Conservation (phyloP, 257 asterid species). For the Solanum tarijense region DNA sequence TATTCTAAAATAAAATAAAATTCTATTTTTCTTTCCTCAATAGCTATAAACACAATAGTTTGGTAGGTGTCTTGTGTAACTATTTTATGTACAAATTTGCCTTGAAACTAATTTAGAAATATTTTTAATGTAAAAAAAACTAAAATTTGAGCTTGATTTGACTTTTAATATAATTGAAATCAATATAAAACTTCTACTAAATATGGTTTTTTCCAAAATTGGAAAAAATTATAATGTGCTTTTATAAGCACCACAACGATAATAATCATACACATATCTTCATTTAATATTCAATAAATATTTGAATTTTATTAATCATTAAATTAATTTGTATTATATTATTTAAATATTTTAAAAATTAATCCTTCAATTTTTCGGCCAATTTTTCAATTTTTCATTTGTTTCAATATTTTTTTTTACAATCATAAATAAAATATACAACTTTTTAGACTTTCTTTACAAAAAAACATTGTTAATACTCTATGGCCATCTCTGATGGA, state of each 20-base stretch:
- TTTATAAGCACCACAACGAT: not conserved
- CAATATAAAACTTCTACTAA: not conserved
- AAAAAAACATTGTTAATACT: not conserved
- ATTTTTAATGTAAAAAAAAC: too few relatives aligned
- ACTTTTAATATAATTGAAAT: too few relatives aligned
- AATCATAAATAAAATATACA: not conserved
- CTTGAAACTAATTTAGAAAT: too few relatives aligned
- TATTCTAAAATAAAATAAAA: too few relatives aligned
- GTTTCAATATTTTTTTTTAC: not conserved
- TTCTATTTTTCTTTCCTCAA: too few relatives aligned
- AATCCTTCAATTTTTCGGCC: not conserved
- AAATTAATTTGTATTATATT: not conserved
- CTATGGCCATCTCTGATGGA: not conserved
- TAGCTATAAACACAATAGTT: too few relatives aligned
- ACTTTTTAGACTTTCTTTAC: too few relatives aligned
- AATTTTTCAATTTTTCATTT: not conserved
- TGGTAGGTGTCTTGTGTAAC: too few relatives aligned
- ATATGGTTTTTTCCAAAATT: not conserved
- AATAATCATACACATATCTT: not conserved
- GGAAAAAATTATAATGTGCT: not conserved
- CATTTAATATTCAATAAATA: not conserved
- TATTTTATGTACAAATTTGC: too few relatives aligned
- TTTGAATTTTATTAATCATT: not conserved
- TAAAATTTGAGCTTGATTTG: too few relatives aligned
- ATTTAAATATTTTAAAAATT: not conserved